A percentile compares a stretch with the other conserved stretches of the same genome.
Conservation (phyloP, 306 rosid genomes). For the Lathyrus tuberosus region DNA sequence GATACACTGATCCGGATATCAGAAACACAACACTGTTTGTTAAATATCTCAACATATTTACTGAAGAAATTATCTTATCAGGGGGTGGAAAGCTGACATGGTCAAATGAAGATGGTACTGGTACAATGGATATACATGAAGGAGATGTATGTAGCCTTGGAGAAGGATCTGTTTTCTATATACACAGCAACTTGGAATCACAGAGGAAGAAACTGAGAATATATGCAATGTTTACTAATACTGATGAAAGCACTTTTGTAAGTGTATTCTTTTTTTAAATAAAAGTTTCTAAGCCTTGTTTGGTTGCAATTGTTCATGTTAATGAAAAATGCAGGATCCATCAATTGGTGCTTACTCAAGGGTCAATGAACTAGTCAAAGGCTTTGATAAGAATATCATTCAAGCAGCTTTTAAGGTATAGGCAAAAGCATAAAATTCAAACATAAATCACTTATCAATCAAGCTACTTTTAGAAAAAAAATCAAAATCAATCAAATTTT, state of each 20-base stretch:
- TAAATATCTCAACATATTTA: too few relatives aligned
- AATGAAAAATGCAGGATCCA: constrained; percentile 54
- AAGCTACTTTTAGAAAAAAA: too few relatives aligned
- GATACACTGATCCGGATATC: too few relatives aligned
- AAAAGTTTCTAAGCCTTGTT: constrained; percentile 23
- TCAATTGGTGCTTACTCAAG: constrained; percentile 76
- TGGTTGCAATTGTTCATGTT: constrained; percentile 27
- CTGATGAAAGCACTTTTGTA: constrained; percentile 58
- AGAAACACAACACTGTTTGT: too few relatives aligned
- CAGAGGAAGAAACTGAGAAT: constrained; percentile 68
- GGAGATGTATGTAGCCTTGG: constrained; percentile 68
- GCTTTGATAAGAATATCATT: constrained; percentile 66
- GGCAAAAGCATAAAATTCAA: too few relatives aligned
- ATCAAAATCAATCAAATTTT: constrained; percentile 2
- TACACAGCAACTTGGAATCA: constrained; percentile 64
- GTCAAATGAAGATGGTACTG: constrained; percentile 44
- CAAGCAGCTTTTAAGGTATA: constrained; percentile 68
- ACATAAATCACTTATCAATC: too few relatives aligned
- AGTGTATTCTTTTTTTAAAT: constrained; percentile 21
- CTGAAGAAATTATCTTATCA: constrained; percentile 5
- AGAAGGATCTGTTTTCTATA: constrained; percentile 69
- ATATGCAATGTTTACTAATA: constrained; percentile 64
- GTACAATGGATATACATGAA: constrained; percentile 48
- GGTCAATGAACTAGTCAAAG: constrained; percentile 58
- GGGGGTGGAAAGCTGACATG: constrained; percentile 78